phyloP scores from a whole-genome alignment of 495 filamentous ascomycete species.

The Friedmanniomyces endolithicus region DNA sequence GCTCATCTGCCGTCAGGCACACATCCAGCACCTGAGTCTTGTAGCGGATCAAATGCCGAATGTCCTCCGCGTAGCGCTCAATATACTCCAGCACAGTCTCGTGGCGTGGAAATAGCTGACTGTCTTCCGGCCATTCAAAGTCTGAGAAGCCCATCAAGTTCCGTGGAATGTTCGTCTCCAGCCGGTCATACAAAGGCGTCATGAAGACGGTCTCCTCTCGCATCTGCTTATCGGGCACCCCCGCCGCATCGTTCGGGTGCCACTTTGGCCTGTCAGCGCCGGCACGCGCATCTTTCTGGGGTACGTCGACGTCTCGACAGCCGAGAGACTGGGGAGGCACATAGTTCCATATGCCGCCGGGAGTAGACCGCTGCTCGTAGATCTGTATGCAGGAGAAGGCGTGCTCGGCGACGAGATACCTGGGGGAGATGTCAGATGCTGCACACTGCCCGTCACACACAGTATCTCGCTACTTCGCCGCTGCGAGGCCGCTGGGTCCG shows the following conservation, averaged over 20 bases:
- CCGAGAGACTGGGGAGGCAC: slow-evolving; percentile 28
- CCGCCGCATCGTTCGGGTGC: slow-evolving; percentile 12
- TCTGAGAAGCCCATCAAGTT: slow-evolving; percentile 72
- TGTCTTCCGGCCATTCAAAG: slow-evolving; percentile 45
- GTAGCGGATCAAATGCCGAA: slow-evolving; percentile 44
- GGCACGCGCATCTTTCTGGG: slow-evolving; percentile 27
- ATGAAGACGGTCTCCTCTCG: slow-evolving; percentile 35
- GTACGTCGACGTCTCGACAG: slow-evolving; percentile 20
- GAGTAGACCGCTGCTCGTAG: slow-evolving; percentile 63
- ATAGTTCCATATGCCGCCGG: slow-evolving; percentile 80
- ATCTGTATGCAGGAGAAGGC: slow-evolving; percentile 59
- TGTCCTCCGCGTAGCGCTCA: slow-evolving; percentile 53
- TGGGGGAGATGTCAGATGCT: slow-evolving; percentile 25
- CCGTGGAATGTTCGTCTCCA: slow-evolving; percentile 83
- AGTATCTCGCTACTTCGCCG: slow-evolving; percentile 39
- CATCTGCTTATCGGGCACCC: slow-evolving; percentile 9
- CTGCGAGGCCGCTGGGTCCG: slow-evolving; percentile 53
- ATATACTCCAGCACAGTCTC: slow-evolving; percentile 59
- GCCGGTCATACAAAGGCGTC: slow-evolving; percentile 64
- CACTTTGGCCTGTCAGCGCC: slow-evolving; percentile 22
- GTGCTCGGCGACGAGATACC: slow-evolving; percentile 62
- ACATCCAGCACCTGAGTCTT: slow-evolving; percentile 47
- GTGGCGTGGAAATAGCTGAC: slow-evolving; percentile 62
- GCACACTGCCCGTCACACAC: not conserved
- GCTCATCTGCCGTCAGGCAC: slow-evolving; percentile 14